These are phyloP conservation scores for Spinellus fusiger DNA, from an alignment of 192 early-diverging fungal species.

Conservation along the genomic window DNA sequence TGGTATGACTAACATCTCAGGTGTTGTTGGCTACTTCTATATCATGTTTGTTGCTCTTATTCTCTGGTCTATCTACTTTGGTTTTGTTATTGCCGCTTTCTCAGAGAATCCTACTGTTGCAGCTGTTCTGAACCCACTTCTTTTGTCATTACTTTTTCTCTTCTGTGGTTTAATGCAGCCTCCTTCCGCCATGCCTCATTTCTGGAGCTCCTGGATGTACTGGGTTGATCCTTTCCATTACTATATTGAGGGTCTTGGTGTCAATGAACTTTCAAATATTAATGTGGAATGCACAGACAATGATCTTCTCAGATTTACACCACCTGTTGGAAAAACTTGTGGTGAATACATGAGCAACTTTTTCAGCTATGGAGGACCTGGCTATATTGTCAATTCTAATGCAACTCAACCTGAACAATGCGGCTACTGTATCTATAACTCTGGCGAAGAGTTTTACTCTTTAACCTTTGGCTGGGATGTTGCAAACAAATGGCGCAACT, in stretches of 20 bases:
- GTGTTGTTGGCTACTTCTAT: conserved; percentile 60
- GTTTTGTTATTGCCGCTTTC: conserved; percentile 59
- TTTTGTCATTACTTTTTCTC: conserved; percentile 57
- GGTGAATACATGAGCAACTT: conserved; percentile 52
- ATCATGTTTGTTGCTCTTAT: conserved; percentile 50
- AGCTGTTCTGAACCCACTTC: conserved; percentile 59
- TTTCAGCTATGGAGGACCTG: conserved; percentile 37
- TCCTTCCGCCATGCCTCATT: conserved; percentile 53
- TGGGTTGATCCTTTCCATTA: conserved; percentile 64
- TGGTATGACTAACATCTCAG: conserved; percentile 46
- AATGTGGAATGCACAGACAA: conserved; percentile 36
- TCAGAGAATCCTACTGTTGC: conserved; percentile 53
- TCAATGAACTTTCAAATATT: conserved; percentile 52
- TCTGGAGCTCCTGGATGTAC: conserved; percentile 70
- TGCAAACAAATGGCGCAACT: conserved; percentile 62
- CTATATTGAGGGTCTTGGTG: conserved; percentile 55
- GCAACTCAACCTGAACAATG: conserved; percentile 42
- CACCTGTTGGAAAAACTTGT: conserved; percentile 56
- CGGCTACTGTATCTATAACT: conserved; percentile 55
- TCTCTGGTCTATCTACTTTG: conserved; percentile 60
- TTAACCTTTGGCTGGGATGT: conserved; percentile 44
- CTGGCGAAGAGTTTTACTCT: conserved; percentile 53
- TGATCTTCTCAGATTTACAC: conserved; percentile 51
- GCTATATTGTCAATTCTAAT: conserved; percentile 51
- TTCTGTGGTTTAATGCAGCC: conserved; percentile 68